These are phyloP conservation scores for Ustilago crameri DNA, from an alignment of 1,284 basidiomycete species.

Conservation along the genomic window DNA sequence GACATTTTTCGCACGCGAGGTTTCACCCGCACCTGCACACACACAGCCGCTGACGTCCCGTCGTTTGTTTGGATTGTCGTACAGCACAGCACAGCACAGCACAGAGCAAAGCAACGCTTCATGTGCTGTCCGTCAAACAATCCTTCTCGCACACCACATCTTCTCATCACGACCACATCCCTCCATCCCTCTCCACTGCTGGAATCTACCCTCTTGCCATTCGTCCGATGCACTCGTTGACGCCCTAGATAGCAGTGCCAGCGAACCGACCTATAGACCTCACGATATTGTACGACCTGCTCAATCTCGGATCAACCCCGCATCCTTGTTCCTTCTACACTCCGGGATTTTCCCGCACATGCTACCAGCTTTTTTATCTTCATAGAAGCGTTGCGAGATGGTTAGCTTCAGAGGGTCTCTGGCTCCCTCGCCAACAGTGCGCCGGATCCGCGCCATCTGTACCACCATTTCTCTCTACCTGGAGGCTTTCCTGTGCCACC, in stretches of 20 bases:
- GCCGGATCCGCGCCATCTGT: conserved; percentile 30
- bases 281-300: no score
- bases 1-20: no score
- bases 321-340: no score
- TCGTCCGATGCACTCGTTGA: neutral
- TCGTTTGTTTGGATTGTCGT: neutral
- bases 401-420: conserved; percentile 34
- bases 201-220: neutral
- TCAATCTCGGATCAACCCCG: no score
- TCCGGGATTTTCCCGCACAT: no score
- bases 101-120: neutral
- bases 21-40: no score
- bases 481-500: conserved; percentile 30
- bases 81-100: neutral
- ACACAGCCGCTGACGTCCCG: no score
- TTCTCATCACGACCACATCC: neutral
- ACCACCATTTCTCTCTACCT: conserved; percentile 33
- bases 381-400: conserved; percentile 9
- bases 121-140: neutral
- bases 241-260: neutral
- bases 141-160: neutral
- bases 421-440: conserved; percentile 32
- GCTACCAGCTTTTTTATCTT: neutral
- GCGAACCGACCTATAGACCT: no score
- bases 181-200: neutral